Percentiles rank a stretch among this genome's conserved stretches.
Evolutionary conservation across 2,329 filamentous ascomycete species (phyloP).

Genomic region (Colletotrichum tropicale): DNA sequence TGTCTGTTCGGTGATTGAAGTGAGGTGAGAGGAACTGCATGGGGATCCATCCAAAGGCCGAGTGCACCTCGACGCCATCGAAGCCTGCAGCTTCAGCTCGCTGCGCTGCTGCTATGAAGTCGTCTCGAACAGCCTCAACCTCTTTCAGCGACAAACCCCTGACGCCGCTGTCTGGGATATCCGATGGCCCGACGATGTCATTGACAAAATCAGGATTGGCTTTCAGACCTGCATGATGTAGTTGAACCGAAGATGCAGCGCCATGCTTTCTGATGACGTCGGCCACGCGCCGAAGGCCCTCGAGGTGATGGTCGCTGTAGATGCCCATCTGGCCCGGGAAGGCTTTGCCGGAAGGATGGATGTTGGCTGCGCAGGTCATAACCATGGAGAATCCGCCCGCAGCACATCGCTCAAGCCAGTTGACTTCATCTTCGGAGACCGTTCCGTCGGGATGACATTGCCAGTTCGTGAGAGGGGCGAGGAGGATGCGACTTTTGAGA

Average conservation of each 20-base stretch:
- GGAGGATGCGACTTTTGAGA: neutral
- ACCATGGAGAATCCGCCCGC: neutral
- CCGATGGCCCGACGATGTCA: neutral
- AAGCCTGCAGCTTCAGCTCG: neutral
- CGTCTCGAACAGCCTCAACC: neutral
- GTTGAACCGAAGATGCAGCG: neutral
- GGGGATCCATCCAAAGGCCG: neutral
- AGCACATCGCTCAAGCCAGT: neutral
- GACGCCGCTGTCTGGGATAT: neutral
- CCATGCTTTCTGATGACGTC: neutral
- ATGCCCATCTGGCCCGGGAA: neutral
- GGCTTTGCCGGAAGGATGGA: neutral
- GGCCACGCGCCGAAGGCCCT: neutral
- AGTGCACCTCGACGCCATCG: neutral
- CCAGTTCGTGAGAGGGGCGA: neutral
- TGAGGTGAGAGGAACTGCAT: neutral
- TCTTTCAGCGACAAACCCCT: neutral
- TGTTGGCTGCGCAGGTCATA: neutral
- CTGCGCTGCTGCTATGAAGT: neutral
- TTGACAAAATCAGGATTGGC: neutral
- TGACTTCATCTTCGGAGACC: neutral
- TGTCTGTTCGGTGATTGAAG: neutral
- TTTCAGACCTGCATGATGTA: neutral
- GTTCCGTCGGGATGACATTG: neutral
- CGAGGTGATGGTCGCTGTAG: neutral